phyloP scores from a whole-genome alignment of 2,329 filamentous ascomycete genomes.

The Aspergillus bombycis region DNA sequence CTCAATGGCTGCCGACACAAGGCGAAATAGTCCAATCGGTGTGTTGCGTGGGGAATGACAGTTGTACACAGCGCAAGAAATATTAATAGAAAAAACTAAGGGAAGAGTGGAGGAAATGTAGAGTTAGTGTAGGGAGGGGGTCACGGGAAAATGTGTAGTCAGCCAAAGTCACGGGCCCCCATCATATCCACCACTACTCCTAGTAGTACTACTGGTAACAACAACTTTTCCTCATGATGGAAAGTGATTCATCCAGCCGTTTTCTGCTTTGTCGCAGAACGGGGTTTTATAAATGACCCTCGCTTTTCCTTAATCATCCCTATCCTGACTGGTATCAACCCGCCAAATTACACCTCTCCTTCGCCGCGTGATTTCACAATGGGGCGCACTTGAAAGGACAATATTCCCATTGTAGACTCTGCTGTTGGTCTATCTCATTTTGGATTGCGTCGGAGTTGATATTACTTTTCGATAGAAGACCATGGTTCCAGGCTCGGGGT shows the following conservation, averaged over 20 bases:
- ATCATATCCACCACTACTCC: neutral
- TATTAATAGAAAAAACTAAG: neutral
- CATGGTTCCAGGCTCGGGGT: neutral
- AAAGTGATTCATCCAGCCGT: neutral
- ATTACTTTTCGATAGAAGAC: neutral
- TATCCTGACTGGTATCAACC: neutral
- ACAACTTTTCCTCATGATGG: too few species aligned
- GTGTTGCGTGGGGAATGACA: constrained; percentile 11
- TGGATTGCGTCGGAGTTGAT: neutral
- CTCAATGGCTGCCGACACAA: constrained; percentile 20
- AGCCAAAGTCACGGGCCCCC: neutral
- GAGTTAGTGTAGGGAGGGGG: constrained; percentile 1
- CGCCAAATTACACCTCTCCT: neutral
- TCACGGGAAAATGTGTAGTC: constrained; percentile 3
- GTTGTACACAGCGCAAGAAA: constrained; percentile 9
- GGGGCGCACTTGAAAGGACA: neutral
- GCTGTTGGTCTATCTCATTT: neutral
- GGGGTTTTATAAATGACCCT: neutral
- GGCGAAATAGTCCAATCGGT: constrained; percentile 8
- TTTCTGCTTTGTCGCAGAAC: neutral
- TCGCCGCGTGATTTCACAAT: neutral
- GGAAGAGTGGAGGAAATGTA: constrained; percentile 2
- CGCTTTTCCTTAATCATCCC: neutral
- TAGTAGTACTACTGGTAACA: too few species aligned
- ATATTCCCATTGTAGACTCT: neutral